Base-by-base conservation (phyloP, 1,284 basidiomycete species). In the Earliella scabrosa region DNA sequence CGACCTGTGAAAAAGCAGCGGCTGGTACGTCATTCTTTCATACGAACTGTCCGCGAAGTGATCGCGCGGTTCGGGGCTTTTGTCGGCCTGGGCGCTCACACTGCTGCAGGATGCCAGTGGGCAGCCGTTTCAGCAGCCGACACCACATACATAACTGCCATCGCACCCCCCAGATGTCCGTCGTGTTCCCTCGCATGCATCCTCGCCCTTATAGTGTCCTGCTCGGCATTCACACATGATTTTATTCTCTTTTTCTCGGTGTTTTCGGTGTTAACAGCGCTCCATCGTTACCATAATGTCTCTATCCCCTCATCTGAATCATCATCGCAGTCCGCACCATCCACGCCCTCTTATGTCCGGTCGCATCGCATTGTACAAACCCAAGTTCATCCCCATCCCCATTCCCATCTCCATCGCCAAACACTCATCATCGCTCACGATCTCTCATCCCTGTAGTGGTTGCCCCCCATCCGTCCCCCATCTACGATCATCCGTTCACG, bases 1-100 rank as follows among this genome's bases (percentile, higher is more conserved):
- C 77, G 90, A 62, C 88, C 89, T 38, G 66, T 87, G 45, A 92
- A 92, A 79, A 91, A 88, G 72, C 87, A 86, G 68, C 79, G 88
- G 60, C 77, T 88, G 83, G 89, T 92, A 64, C 69, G 83, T 76
- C 29, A 52, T 36, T 47, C 36, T 27, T 45, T 21, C 36, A 26
- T 44, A 24, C 21, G 23, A 9, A 10, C 10, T 18, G 10, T 26
- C 16, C 13, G 41, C 35, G 29, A 31, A 13, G 39, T 39, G 35
- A 26, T 41, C 21, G 16, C 39, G 38, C 27, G 49, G 44, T 38
- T 38, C 8, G 21, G 26, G 34, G n/a, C 43, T 13, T 40, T 45
- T 40, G 26, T 20, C 26, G 54, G 38, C 29, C 51, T 13, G 24
- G 46, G 50, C 39, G 21, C 45, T 32, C 20, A 23, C 18, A 39